Evolutionary conservation across 805 yeast genomes (phyloP), one percentile per base, ranked within the genome.

Genomic region (Kodamaea kaohsiungensis): DNA sequence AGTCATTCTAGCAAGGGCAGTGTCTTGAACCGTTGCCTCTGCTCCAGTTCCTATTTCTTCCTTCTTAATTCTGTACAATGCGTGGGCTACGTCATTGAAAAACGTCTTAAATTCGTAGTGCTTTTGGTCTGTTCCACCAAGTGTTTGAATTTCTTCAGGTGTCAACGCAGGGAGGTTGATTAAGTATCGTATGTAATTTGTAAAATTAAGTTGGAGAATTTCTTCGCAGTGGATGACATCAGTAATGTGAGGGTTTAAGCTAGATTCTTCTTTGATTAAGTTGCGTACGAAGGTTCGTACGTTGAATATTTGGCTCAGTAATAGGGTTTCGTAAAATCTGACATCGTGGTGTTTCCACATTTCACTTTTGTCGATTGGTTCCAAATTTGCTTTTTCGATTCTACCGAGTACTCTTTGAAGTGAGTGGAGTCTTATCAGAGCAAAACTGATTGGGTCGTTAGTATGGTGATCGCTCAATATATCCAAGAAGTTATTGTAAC

Each of bases 391-490:
- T 65, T 66, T 22, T 6, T 27, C 49, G 27, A 52, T 39, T 13
- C 71, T 56, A 10, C 53, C 55, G 3, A 70, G 56, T 38, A 72
- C 71, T 42, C 70, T 72, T 2, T 56, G 54, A 37, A 72, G 53
- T 6, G 73, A 69, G 27, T 69, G 69, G 35, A 65, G 67, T 10
- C 77, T 55, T 15, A 70, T 65, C 35, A 60, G 65, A 7, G 77
- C 73, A 61, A 75, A 75, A 51, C 68, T 74, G 9, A 73, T 63
- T 0, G 79, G 73, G 56, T 76, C 80, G 46, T 65, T 64, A 10
- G 56, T 56, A 43, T 69, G 77, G 45, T 70, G 72, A 10, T 63
- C 71, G 16, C 63, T 48, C 8, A 75, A 40, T 8, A 68, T 61
- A 13, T 67, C 70, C 17, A 75, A 62, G 53, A 70, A 75, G 43